A percentile compares a stretch with the other conserved stretches of the same genome.
Conservation (phyloP, 2,329 filamentous ascomycete species). For the Penicillium sp. region DNA sequence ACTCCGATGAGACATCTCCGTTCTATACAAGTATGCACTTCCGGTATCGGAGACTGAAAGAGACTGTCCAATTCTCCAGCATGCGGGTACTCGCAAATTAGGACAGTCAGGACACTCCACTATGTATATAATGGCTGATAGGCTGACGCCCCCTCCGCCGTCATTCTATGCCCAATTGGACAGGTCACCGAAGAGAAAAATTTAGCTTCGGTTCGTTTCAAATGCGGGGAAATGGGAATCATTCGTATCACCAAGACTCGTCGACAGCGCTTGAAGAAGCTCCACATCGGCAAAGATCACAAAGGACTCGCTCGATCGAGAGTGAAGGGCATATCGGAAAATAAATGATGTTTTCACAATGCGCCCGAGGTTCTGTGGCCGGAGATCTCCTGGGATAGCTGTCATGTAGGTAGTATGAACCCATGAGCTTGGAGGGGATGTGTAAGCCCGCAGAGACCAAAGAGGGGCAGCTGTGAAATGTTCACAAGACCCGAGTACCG, state of each 20-base stretch:
- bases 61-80: slow-evolving; percentile 58
- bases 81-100: slow-evolving; percentile 51
- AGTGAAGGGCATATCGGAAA: slow-evolving; percentile 54
- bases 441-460: slow-evolving; percentile 38
- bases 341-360: slow-evolving; percentile 47
- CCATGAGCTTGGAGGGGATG: slow-evolving; percentile 31
- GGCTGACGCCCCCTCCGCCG: slow-evolving; percentile 49
- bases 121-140: no score
- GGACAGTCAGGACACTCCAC: no score
- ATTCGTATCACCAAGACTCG: slow-evolving; percentile 64
- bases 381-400: no score
- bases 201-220: slow-evolving; percentile 12
- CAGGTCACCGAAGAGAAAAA: slow-evolving; percentile 52
- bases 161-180: slow-evolving; percentile 75
- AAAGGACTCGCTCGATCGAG: slow-evolving; percentile 50
- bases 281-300: slow-evolving; percentile 79
- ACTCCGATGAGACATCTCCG: slow-evolving; percentile 46
- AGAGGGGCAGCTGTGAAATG: slow-evolving; percentile 25
- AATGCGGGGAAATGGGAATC: background rate
- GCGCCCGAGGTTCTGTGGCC: no score
- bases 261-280: slow-evolving; percentile 59
- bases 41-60: slow-evolving; percentile 55
- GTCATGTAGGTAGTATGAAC: slow-evolving; percentile 36
- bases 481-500: no score
- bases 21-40: slow-evolving; percentile 64